These are phyloP conservation scores for Camellia japonica DNA, from an alignment of 148 eudicot genomes.

Conservation along the genomic window DNA sequence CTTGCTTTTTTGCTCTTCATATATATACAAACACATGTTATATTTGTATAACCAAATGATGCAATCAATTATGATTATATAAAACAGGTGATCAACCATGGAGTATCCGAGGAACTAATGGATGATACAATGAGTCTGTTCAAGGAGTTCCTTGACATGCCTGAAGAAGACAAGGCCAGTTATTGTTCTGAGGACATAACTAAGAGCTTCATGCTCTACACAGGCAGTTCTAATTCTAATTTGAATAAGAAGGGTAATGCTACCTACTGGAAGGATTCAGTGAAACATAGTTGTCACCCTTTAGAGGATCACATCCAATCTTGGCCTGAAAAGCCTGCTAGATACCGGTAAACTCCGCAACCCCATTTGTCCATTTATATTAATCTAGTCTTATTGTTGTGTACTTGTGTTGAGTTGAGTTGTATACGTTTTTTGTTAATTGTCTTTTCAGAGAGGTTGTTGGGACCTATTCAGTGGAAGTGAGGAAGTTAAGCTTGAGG, in stretches of 20 bases:
- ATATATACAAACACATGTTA: too few species aligned
- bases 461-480: constrained; percentile 1
- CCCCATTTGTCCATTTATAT: not conserved
- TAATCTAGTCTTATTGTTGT: too few species aligned
- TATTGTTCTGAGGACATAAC: not conserved
- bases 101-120: constrained; percentile 27
- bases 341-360: constrained; percentile 5
- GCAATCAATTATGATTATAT: not conserved
- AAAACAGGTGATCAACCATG: constrained; percentile 25
- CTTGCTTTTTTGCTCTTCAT: too few species aligned
- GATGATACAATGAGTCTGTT: constrained; percentile 14
- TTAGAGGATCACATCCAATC: constrained; percentile 15
- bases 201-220: constrained; percentile 19
- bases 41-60: too few species aligned
- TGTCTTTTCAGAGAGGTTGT: constrained; percentile 19
- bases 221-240: constrained; percentile 26
- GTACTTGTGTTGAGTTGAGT: not conserved
- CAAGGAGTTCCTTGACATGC: constrained; percentile 22
- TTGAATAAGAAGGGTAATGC: constrained; percentile 11
- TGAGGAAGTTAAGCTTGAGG: constrained; percentile 2
- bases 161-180: constrained; percentile 3
- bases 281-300: constrained; percentile 21
- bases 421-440: not conserved
- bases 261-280: constrained; percentile 19
- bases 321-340: constrained; percentile 30